phyloP scores from a whole-genome alignment of 768 basidiomycete genomes.

The Clitopilus hobsonii region DNA sequence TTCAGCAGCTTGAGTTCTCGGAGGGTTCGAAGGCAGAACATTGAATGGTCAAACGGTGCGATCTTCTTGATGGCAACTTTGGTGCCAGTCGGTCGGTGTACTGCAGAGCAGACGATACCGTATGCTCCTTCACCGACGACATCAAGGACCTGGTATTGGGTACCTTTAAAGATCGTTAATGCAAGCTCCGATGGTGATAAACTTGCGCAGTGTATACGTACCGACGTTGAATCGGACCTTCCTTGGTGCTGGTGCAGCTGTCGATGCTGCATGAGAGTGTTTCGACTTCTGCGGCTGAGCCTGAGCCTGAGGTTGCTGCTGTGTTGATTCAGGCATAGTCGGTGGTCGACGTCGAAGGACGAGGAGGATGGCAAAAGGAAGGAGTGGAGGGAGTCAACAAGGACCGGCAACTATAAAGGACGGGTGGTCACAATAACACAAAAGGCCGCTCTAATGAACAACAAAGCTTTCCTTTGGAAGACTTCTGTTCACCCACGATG shows the following conservation, averaged over 20 bases:
- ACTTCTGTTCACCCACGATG: slow-evolving; percentile 12
- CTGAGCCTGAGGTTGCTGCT: slow-evolving; percentile 12
- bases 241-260: slow-evolving; percentile 54
- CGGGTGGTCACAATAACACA: slow-evolving; percentile 2
- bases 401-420: slow-evolving; percentile 5
- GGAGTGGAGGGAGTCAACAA: slow-evolving; percentile 14
- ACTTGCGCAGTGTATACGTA: slow-evolving; percentile 19
- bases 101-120: slow-evolving; percentile 91
- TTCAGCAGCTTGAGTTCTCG: slow-evolving; percentile 82
- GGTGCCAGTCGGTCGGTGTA: slow-evolving; percentile 80
- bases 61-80: slow-evolving; percentile 98
- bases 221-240: slow-evolving; percentile 91
- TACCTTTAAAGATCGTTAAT: slow-evolving; percentile 35
- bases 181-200: slow-evolving; percentile 2
- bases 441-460: slow-evolving; percentile 12
- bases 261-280: slow-evolving; percentile 34
- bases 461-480: slow-evolving; percentile 15
- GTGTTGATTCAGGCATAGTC: slow-evolving; percentile 24
- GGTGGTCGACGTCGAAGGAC: slow-evolving; percentile 9
- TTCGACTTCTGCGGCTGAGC: slow-evolving; percentile 28
- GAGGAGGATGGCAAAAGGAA: slow-evolving; percentile 11
- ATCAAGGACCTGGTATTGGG: slow-evolving; percentile 81
- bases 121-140: slow-evolving; percentile 91
- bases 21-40: slow-evolving; percentile 90
- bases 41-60: slow-evolving; percentile 91